Base-by-base conservation (phyloP, 2,329 filamentous ascomycete genomes). In the Colletotrichum melonis region DNA sequence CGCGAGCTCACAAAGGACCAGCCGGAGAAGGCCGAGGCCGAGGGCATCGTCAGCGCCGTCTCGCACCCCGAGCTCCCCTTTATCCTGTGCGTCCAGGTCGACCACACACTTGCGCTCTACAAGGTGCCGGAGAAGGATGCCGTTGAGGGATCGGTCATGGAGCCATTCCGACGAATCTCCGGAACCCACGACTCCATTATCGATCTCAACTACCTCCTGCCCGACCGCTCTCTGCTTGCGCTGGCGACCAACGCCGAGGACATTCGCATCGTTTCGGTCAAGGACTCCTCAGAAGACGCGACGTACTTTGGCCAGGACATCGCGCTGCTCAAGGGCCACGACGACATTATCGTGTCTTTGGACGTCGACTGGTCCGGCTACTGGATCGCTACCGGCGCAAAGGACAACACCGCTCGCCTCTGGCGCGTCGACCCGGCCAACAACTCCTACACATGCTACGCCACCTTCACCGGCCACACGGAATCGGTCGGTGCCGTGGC, bases 131-230 rank as follows among this genome's bases (percentile, higher is more conserved):
- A 77, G 67, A 83, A 84, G 72, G 79, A 81, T 12, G 76, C 81
- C 56, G 63, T 66, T 8, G 60, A 60, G n/a, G 74, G 55, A 1
- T 12, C 63, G 0, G 55, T 72, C 38, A 87, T 80, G 78, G 85
- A 83, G 79, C 93, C 84, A 1, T 88, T 94, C 57, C 91, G 94
- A 76, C 91, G 95, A 57, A 97, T 99, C 76, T 98, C 96, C 5
- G 97, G 97, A 66, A 98, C 97, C 7, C 95, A 98, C 81, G 97
- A 99, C 81, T 97, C 99, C 81, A 95, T 99, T 65, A 98, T 99
- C 77, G 97, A 99, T 80, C 86, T 99, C 42, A 94, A 93, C 35
- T 98, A 97, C 78, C 87, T 98, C 67, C 91, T 97, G 1, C 90
- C 92, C 0, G 92, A 97, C 78, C 91, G 90, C 70, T 96, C 94